Conservation (phyloP, 345 rosid species). For the Euphorbia peplus region DNA sequence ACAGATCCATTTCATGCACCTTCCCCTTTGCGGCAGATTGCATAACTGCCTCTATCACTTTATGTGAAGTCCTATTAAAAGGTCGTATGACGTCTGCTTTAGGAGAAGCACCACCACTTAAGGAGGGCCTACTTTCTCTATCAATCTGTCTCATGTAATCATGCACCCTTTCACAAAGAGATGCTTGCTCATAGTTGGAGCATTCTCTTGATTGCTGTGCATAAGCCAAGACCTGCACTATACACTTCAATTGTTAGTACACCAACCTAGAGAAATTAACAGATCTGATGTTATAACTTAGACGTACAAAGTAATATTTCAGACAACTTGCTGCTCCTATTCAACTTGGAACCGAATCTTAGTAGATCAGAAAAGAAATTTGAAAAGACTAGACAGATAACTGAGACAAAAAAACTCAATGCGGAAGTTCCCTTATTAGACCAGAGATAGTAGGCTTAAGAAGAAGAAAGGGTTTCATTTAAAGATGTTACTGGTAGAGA, state of each 20-base stretch:
- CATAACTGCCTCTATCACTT: conserved; percentile 74
- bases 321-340: background rate
- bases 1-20: conserved; percentile 25
- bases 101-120: conserved; percentile 35
- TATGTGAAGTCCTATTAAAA: conserved; percentile 51
- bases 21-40: conserved; percentile 72
- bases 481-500: background rate
- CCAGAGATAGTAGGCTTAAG: background rate
- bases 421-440: background rate
- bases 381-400: background rate
- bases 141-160: conserved; percentile 64
- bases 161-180: conserved; percentile 74
- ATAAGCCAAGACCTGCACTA: conserved; percentile 60
- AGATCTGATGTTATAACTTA: background rate
- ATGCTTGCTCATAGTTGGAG: conserved; percentile 68
- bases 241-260: background rate
- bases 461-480: background rate
- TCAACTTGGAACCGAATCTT: background rate
- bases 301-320: too few relatives aligned
- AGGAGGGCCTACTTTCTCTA: conserved; percentile 42
- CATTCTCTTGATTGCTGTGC: conserved; percentile 85
- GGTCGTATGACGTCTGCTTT: conserved; percentile 38
- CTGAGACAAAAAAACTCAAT: background rate
- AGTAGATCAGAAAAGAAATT: background rate
- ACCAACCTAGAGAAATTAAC: background rate